These are phyloP conservation scores for Skeletonema grethae DNA, from an alignment of 108 stramenopile species.

Conservation along the genomic window DNA sequence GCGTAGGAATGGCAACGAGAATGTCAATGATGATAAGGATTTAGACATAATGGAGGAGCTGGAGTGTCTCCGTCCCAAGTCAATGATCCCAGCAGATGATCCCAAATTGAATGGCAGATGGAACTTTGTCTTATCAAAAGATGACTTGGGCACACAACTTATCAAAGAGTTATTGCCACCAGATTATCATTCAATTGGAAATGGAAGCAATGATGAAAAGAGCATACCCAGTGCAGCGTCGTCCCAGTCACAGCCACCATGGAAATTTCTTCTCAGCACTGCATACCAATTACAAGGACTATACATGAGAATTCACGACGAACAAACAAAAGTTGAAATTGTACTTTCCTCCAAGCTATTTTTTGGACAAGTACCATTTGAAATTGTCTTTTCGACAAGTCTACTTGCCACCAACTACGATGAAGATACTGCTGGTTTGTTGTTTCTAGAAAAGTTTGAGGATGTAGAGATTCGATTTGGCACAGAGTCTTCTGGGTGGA, in stretches of 20 bases:
- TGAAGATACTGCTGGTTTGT: slow-evolving; percentile 1
- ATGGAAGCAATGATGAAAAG: not conserved
- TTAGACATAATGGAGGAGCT: slow-evolving; percentile 11
- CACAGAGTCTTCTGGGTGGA: not conserved
- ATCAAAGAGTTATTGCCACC: not conserved
- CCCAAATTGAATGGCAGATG: slow-evolving; percentile 3
- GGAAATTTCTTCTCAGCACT: not conserved
- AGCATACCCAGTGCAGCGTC: not conserved
- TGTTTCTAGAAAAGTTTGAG: slow-evolving; percentile 4
- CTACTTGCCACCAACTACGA: slow-evolving; percentile 5
- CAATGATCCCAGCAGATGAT: slow-evolving; percentile 9
- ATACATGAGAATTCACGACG: slow-evolving; percentile 6
- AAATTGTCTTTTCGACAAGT: slow-evolving; percentile 10
- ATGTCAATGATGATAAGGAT: not conserved
- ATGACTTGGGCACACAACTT: slow-evolving; percentile 5
- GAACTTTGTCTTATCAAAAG: slow-evolving; percentile 13
- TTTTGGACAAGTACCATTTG: not conserved
- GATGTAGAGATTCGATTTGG: not conserved
- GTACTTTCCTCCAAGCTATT: slow-evolving; percentile 2
- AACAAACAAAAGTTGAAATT: slow-evolving; percentile 7
- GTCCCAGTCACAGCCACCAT: not conserved
- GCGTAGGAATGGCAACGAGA: not conserved
- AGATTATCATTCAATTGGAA: slow-evolving; percentile 4
- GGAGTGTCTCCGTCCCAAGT: not conserved
- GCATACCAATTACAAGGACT: not conserved